phyloP scores from a whole-genome alignment of 2,329 filamentous ascomycete species.

The Penicillium capsulatum region DNA sequence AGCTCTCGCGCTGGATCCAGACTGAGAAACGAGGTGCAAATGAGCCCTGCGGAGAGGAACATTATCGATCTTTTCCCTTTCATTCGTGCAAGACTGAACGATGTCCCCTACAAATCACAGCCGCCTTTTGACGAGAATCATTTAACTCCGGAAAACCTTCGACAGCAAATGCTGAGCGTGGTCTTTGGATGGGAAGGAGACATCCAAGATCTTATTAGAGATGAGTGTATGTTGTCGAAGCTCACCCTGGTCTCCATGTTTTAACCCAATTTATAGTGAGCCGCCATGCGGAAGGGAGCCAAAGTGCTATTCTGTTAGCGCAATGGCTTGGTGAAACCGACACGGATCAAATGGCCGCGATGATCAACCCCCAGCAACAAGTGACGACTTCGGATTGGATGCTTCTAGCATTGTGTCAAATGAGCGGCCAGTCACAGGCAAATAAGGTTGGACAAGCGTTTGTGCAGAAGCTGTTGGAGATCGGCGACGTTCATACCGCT shows the following conservation, averaged over 20 bases:
- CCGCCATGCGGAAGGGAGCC: conserved; percentile 67
- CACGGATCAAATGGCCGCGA: conserved; percentile 73
- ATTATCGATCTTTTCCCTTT: conserved; percentile 80
- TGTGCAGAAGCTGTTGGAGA: conserved; percentile 82
- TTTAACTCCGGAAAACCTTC: conserved; percentile 70
- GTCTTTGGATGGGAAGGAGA: conserved; percentile 95
- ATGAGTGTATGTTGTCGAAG: conserved; percentile 60
- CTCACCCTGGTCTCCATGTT: conserved; percentile 1
- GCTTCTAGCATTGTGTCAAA: conserved; percentile 83
- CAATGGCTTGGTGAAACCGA: conserved; percentile 91
- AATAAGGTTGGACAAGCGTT: conserved; percentile 89
- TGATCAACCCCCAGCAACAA: conserved; percentile 65
- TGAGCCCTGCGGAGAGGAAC: conserved; percentile 69
- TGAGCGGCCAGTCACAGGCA: conserved; percentile 71
- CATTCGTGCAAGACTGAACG: conserved; percentile 72
- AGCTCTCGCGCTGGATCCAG: conserved; percentile 56
- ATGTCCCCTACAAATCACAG: conserved; percentile 74
- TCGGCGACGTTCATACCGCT: conserved; percentile 84
- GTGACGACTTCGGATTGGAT: conserved; percentile 97
- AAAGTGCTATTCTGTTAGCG: conserved; percentile 73
- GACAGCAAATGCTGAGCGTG: conserved; percentile 83
- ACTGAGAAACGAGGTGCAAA: conserved; percentile 73
- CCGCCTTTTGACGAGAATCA: conserved; percentile 55
- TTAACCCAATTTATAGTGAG: conserved; percentile 47
- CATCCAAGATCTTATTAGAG: conserved; percentile 72